These are phyloP conservation scores for Termitomyces heimii DNA, from an alignment of 768 basidiomycete species.

Conservation along the genomic window DNA sequence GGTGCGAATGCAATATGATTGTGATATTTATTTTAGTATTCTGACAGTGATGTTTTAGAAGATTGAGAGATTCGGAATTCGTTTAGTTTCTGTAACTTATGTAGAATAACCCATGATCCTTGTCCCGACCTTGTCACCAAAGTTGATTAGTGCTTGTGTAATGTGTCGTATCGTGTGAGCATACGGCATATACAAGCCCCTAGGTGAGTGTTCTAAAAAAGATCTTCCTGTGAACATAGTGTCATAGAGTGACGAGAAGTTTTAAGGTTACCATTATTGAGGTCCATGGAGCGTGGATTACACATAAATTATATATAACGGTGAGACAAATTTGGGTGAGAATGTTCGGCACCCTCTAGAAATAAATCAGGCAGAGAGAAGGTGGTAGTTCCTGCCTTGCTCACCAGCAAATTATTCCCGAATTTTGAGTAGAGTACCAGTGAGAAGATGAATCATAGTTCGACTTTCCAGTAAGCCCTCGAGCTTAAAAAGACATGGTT, in stretches of 20 bases:
- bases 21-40: not conserved
- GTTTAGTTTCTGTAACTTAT: not conserved
- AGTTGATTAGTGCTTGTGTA: not conserved
- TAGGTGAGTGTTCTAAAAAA: not conserved
- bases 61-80: not conserved
- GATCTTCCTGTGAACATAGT: not conserved
- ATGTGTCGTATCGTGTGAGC: not conserved
- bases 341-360: not conserved
- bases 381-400: too few relatives aligned
- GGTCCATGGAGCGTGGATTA: not conserved
- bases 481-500: too few relatives aligned
- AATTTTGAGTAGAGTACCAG: too few relatives aligned
- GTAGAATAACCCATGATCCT: not conserved
- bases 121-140: not conserved
- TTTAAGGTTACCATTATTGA: too few relatives aligned
- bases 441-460: too few relatives aligned
- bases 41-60: not conserved
- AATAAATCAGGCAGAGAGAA: too few relatives aligned
- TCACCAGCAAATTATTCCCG: too few relatives aligned
- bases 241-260: not conserved
- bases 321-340: not conserved
- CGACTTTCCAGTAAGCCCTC: too few relatives aligned
- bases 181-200: not conserved
- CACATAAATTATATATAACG: not conserved
- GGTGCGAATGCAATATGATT: conserved; percentile 18